These are phyloP conservation scores for Phytopythium ostracodes DNA, from an alignment of 352 stramenopile species.

Conservation along the genomic window DNA sequence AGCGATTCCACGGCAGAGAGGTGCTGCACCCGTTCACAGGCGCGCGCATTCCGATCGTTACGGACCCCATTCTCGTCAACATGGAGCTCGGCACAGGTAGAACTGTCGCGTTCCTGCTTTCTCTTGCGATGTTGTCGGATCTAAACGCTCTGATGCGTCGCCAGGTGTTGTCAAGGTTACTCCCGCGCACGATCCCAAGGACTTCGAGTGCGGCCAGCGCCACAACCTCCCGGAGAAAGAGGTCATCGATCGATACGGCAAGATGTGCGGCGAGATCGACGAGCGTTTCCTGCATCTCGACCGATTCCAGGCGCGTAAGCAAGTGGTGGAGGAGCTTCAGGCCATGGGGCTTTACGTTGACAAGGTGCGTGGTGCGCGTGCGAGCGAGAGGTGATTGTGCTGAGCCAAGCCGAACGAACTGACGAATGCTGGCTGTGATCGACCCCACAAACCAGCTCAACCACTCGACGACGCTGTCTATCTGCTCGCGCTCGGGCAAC, in stretches of 20 bases:
- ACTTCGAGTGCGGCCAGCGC: conserved; percentile 98
- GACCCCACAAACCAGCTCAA: conserved; percentile 38
- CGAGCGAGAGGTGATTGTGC: not conserved
- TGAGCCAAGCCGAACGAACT: not conserved
- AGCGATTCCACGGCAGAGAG: conserved; percentile 92
- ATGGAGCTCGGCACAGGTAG: conserved; percentile 98
- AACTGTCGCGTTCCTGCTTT: conserved; percentile 49
- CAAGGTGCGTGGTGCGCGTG: conserved; percentile 67
- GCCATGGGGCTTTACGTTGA: conserved; percentile 87
- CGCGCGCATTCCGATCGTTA: conserved; percentile 92
- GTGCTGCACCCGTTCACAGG: conserved; percentile 94
- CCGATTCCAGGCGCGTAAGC: conserved; percentile 91
- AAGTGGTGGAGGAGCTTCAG: conserved; percentile 92
- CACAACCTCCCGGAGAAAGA: conserved; percentile 87
- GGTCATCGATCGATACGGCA: conserved; percentile 71
- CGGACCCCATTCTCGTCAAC: conserved; percentile 95
- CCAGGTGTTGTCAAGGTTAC: conserved; percentile 93
- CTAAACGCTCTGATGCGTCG: not conserved
- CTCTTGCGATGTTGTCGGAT: not conserved
- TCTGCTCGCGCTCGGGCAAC: conserved; percentile 98
- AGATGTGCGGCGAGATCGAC: conserved; percentile 70
- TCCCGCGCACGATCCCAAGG: conserved; percentile 98
- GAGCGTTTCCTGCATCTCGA: conserved; percentile 92
- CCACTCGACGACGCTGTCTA: conserved; percentile 82
- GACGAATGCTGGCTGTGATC: not conserved